Base-by-base conservation (phyloP, 345 rosid genomes). In the Psidium friedrichsthalianum region DNA sequence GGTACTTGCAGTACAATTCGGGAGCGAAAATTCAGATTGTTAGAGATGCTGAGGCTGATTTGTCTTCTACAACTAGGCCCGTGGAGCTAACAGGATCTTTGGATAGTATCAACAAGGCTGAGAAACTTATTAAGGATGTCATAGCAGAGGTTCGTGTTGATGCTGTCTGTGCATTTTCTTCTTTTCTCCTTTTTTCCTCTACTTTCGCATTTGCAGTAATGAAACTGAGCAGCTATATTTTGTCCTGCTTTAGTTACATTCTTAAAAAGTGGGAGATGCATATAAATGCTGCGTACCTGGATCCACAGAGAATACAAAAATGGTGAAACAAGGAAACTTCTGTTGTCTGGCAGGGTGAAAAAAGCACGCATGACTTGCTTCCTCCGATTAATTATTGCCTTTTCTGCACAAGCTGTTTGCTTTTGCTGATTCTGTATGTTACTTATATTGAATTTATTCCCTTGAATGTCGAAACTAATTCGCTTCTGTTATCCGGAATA, bases 21-120 rank as follows among this genome's bases (percentile, higher is more conserved):
- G 98, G 99, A 32, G 98, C 98, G 27, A 96, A 95, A 93, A 96
- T 96, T 86, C 99, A 96, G 85, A 96, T 96, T 27, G 91, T 91
- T 81, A 96, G 95, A 91, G 98, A 96, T 91, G 90, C 96, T 57
- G 98, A 96, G 82, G 93, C 98, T 86, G 95, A 96, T 91, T 91
- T 95, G 74, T 92, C 91, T 47, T 91, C 94, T 82, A 83, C 92
- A 24, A 90, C 91, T 59, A 94, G 99, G 89, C 96, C 99, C 3
- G 97, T 96, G 85, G 99, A 96, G 90, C 82, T 96, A 83, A 91
- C 95, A 2, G 99, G 99, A 85, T 91, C 90, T 82, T 55, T 90
- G 82, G 90, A 93, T 82, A 90, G 91, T 86, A 93, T 96, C 54
- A 90, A 83, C 82, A 92, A 90, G 89, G 99, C 99, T n/a, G 98